These are phyloP conservation scores for Gardenia jasminoides DNA, from an alignment of 257 asterid species.

Conservation along the genomic window DNA sequence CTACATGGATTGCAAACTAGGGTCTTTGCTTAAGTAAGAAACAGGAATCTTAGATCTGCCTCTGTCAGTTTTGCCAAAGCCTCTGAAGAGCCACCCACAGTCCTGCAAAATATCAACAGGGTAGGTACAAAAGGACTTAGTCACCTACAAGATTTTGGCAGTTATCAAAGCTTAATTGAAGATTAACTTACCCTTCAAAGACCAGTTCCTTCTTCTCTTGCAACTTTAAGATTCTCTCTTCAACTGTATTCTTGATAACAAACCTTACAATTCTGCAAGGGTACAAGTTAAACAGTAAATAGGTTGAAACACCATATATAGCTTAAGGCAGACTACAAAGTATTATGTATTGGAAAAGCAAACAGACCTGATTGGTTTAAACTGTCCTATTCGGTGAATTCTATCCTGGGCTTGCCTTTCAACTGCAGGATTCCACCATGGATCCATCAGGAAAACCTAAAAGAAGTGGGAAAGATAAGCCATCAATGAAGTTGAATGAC, in stretches of 20 bases:
- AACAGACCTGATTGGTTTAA: constrained; percentile 74
- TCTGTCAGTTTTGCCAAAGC: constrained; percentile 79
- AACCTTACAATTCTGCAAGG: constrained; percentile 75
- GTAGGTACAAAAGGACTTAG: neutral
- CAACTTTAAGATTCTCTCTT: constrained; percentile 87
- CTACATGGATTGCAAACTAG: neutral
- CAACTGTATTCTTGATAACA: constrained; percentile 75
- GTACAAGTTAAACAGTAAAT: neutral
- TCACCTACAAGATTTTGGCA: neutral
- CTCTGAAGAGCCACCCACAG: constrained; percentile 84
- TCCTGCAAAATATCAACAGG: constrained; percentile 42
- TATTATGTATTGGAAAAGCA: constrained; percentile 2
- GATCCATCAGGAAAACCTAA: constrained; percentile 97
- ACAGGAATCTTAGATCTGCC: constrained; percentile 80
- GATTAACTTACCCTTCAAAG: constrained; percentile 76
- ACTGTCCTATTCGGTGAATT: constrained; percentile 92
- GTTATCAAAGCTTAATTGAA: neutral
- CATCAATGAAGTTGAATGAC: constrained; percentile 5
- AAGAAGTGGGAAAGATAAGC: constrained; percentile 16
- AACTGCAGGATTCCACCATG: constrained; percentile 99
- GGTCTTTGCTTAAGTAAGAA: constrained; percentile 38
- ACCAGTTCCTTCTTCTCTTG: constrained; percentile 97
- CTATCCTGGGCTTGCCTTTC: constrained; percentile 97
- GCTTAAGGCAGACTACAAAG: neutral
- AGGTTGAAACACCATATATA: neutral